Conservation (phyloP, 2,329 filamentous ascomycete species). For the Diaporthe vaccinii region DNA sequence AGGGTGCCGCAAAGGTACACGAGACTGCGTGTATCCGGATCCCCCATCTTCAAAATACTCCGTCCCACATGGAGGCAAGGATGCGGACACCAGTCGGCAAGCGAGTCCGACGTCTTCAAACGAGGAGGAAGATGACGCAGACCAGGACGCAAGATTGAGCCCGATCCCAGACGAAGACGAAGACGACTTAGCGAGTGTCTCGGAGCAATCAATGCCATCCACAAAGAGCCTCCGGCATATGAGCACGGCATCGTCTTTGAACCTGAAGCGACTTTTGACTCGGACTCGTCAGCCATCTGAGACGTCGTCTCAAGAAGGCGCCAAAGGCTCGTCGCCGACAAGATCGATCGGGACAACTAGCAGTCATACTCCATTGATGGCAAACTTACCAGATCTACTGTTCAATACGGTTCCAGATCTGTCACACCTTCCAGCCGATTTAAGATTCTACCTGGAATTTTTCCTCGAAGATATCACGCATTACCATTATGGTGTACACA, state of each 20-base stretch:
- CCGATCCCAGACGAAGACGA: conserved; percentile 70
- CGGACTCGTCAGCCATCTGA: conserved; percentile 64
- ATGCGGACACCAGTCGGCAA: conserved; percentile 55
- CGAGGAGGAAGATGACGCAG: conserved; percentile 64
- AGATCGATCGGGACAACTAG: conserved; percentile 60
- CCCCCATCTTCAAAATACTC: conserved; percentile 63
- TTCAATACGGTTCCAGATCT: conserved; percentile 58
- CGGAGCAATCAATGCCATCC: conserved; percentile 43
- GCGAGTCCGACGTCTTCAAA: conserved; percentile 68
- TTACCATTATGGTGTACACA: conserved; percentile 85
- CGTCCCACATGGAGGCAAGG: conserved; percentile 52
- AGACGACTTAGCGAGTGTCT: conserved; percentile 50
- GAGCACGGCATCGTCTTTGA: conserved; percentile 56
- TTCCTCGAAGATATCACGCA: conserved; percentile 82
- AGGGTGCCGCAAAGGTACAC: conserved; percentile 92
- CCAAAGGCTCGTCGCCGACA: conserved; percentile 67
- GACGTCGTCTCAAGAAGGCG: conserved; percentile 64
- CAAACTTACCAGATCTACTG: conserved; percentile 49
- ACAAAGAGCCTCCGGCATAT: conserved; percentile 51
- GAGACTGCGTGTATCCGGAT: conserved; percentile 92
- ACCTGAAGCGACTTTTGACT: conserved; percentile 49
- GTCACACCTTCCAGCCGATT: conserved; percentile 74
- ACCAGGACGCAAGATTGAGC: conserved; percentile 60
- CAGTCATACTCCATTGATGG: conserved; percentile 51
- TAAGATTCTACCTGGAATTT: conserved; percentile 84